Evolutionary conservation across 371 early-diverging fungal species (phyloP).

Genomic region (Mucor irregularis): DNA sequence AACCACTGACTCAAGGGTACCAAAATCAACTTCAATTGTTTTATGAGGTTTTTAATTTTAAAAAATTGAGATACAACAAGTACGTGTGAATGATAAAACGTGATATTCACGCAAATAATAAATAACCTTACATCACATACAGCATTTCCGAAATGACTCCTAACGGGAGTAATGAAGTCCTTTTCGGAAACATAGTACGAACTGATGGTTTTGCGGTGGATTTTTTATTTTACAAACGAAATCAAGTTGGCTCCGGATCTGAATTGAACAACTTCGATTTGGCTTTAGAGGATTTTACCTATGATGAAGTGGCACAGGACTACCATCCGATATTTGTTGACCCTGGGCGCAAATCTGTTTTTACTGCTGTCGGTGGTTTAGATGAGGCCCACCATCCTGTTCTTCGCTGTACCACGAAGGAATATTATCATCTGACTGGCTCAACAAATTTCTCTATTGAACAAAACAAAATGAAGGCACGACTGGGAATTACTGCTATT

Average conservation of each 20-base stretch:
- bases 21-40: background rate
- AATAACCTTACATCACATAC: background rate
- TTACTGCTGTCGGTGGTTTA: background rate
- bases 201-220: background rate
- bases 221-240: background rate
- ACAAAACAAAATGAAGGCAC: too few species aligned
- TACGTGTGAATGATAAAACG: background rate
- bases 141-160: background rate
- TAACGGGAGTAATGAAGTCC: background rate
- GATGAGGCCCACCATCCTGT: background rate
- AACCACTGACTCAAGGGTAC: background rate
- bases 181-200: background rate
- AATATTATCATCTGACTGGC: background rate
- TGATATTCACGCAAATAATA: background rate
- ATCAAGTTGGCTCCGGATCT: background rate
- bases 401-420: background rate
- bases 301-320: background rate
- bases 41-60: background rate
- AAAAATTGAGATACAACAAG: background rate
- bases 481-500: too few species aligned
- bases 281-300: conserved; percentile 1
- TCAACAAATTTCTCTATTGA: background rate
- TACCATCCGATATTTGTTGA: background rate
- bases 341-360: background rate
- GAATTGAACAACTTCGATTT: background rate